phyloP scores from a whole-genome alignment of 805 yeast genomes.

The Saccharomycopsis sp. region DNA sequence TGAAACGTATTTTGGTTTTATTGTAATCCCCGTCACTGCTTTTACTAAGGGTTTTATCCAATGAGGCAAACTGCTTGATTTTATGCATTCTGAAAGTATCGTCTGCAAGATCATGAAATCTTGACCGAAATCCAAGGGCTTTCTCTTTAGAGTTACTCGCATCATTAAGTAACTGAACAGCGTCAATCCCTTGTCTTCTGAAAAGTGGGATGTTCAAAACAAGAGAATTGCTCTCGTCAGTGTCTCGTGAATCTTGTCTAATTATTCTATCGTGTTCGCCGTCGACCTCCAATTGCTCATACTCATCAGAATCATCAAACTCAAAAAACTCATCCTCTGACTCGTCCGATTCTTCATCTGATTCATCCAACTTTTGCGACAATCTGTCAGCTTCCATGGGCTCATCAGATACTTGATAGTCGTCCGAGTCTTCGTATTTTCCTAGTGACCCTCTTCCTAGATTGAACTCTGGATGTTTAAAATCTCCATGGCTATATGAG shows the following conservation, averaged over 20 bases:
- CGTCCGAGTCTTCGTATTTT: background rate
- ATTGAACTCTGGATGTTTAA: background rate
- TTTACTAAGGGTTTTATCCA: background rate
- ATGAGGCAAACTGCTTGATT: background rate
- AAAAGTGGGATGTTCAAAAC: background rate
- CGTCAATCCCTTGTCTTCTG: background rate
- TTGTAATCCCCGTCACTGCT: background rate
- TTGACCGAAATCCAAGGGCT: background rate
- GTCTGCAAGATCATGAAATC: background rate
- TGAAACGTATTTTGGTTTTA: conserved; percentile 12
- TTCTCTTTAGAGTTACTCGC: background rate
- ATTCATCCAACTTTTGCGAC: background rate
- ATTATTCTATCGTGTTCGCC: too few species aligned
- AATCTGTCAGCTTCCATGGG: background rate
- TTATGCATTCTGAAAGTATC: background rate
- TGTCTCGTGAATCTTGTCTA: background rate
- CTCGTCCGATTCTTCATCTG: background rate
- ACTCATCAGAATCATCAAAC: background rate
- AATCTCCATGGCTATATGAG: background rate
- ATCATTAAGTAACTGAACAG: background rate
- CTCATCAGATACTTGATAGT: background rate
- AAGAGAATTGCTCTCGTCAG: background rate
- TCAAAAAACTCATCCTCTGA: background rate
- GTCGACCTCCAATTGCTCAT: too few species aligned
- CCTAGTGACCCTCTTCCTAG: background rate